Conservation (phyloP, 805 yeast genomes). For the Yamadazyma sp. region DNA sequence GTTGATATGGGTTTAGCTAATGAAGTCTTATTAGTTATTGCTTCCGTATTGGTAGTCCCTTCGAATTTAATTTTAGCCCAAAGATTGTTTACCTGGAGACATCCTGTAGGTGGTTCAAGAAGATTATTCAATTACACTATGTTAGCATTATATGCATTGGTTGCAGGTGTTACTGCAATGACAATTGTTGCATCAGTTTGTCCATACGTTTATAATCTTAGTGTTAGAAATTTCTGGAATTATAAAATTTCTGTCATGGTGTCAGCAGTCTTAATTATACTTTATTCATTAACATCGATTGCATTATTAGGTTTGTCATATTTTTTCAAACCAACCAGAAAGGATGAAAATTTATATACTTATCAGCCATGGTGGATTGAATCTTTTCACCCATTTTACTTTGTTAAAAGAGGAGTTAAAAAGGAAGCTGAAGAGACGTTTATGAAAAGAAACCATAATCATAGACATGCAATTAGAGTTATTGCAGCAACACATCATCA, state of each 20-base stretch:
- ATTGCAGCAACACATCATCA: conserved; percentile 56
- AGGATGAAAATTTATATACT: conserved; percentile 49
- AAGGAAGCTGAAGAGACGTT: conserved; percentile 44
- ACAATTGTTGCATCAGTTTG: conserved; percentile 61
- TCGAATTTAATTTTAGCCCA: conserved; percentile 65
- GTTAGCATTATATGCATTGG: conserved; percentile 50
- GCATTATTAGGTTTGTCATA: conserved; percentile 49
- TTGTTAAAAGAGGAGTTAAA: conserved; percentile 50
- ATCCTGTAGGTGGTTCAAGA: conserved; percentile 64
- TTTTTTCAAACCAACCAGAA: conserved; percentile 50
- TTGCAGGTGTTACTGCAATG: conserved; percentile 57
- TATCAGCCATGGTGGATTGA: conserved; percentile 82
- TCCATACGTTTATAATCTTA: conserved; percentile 56
- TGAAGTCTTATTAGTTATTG: conserved; percentile 52
- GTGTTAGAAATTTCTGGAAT: conserved; percentile 40
- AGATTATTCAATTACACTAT: conserved; percentile 48
- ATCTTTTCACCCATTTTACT: conserved; percentile 58
- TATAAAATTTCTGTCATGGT: conserved; percentile 55
- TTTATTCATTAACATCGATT: conserved; percentile 54
- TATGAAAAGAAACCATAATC: conserved; percentile 45
- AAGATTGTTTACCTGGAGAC: conserved; percentile 72
- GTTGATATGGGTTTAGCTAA: conserved; percentile 53
- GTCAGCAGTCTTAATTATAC: conserved; percentile 26
- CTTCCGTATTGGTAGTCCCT: conserved; percentile 53
- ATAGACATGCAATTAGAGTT: conserved; percentile 51